These are phyloP conservation scores for Eurotiales sp. DNA, from an alignment of 2,329 filamentous ascomycete species.

Conservation along the genomic window DNA sequence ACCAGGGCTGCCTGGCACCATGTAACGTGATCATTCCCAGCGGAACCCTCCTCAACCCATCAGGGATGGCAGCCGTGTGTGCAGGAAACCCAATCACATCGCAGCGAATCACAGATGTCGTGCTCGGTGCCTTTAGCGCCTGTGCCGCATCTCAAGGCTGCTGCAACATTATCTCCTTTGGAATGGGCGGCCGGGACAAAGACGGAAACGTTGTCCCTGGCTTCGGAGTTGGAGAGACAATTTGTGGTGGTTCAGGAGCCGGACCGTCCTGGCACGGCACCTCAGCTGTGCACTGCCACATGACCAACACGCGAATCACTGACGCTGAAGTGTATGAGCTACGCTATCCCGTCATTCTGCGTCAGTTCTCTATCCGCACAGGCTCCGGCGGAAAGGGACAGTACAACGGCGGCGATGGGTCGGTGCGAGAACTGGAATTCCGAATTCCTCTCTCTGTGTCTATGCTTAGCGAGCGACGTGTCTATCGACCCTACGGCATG, in stretches of 20 bases:
- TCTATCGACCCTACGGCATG: slow-evolving; percentile 16
- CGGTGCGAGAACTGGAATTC: slow-evolving; percentile 9
- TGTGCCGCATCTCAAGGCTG: slow-evolving; percentile 77
- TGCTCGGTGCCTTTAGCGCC: slow-evolving; percentile 74
- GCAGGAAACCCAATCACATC: slow-evolving; percentile 77
- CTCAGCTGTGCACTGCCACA: slow-evolving; percentile 74
- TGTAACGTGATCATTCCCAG: slow-evolving; percentile 70
- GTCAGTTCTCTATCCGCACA: slow-evolving; percentile 11
- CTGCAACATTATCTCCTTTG: slow-evolving; percentile 82
- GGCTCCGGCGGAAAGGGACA: slow-evolving; percentile 12
- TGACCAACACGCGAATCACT: slow-evolving; percentile 85
- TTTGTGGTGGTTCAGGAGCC: slow-evolving; percentile 74
- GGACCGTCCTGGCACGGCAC: slow-evolving; percentile 73
- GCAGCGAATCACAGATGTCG: slow-evolving; percentile 78
- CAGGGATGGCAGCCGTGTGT: slow-evolving; percentile 72
- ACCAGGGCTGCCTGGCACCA: slow-evolving; percentile 77
- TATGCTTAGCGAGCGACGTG: slow-evolving; percentile 21
- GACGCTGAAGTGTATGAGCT: slow-evolving; percentile 49
- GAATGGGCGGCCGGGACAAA: slow-evolving; percentile 65
- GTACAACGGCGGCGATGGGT: slow-evolving; percentile 12
- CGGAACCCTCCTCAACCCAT: slow-evolving; percentile 69
- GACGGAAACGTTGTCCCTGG: slow-evolving; percentile 58
- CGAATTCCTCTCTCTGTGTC: slow-evolving; percentile 17
- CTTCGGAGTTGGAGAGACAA: slow-evolving; percentile 86
- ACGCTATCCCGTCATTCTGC: slow-evolving; percentile 10